These are phyloP conservation scores for Ceratocystis diversiconidia DNA, from an alignment of 2,329 filamentous ascomycete genomes.

Conservation along the genomic window DNA sequence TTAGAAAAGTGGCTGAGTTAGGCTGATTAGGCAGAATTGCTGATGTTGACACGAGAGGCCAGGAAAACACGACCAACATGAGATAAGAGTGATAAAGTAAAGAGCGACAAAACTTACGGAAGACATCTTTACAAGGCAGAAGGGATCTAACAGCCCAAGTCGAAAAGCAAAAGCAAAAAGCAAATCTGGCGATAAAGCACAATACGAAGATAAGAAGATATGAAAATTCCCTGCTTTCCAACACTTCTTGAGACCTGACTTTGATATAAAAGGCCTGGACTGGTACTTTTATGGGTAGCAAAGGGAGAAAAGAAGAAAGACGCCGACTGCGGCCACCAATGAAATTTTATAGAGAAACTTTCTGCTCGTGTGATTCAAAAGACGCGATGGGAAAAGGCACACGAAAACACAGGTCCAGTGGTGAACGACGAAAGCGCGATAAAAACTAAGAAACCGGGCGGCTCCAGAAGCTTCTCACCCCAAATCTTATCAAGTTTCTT, in stretches of 20 bases:
- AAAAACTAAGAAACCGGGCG: not conserved
- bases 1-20: conserved; percentile 6
- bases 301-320: not conserved
- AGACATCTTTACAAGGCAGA: conserved; percentile 5
- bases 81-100: too few species aligned
- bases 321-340: not conserved
- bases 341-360: not conserved
- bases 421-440: conserved; percentile 1
- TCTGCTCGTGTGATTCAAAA: not conserved
- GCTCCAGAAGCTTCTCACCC: conserved; percentile 15
- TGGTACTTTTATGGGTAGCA: not conserved
- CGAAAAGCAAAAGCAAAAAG: not conserved
- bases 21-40: not conserved
- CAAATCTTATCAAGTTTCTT: conserved; percentile 3
- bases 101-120: conserved; percentile 3
- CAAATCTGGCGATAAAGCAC: not conserved
- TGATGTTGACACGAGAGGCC: not conserved
- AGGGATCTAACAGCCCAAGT: not conserved
- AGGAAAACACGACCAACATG: not conserved
- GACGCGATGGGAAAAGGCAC: conserved; percentile 3
- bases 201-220: not conserved
- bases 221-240: not conserved
- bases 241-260: not conserved
- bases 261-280: not conserved
- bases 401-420: not conserved